Base-by-base conservation (phyloP, 345 rosid genomes). In the Citrus medica region DNA sequence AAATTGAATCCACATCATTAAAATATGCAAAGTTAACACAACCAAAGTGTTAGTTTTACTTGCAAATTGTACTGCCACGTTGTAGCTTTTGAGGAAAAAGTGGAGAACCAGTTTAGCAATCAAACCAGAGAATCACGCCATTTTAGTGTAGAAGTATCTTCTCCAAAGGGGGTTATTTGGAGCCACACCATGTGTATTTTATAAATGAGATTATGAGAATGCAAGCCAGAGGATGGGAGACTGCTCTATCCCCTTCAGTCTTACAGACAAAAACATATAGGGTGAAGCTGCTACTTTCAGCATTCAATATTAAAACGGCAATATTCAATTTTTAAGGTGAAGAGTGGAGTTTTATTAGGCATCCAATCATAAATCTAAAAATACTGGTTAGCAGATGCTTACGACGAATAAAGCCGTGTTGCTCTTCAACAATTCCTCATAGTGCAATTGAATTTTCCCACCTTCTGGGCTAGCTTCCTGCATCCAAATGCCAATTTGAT, bases 381-480 rank as follows among this genome's bases (percentile, higher is more conserved):
- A 1, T 21, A n/a, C 30, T 66, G 28, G 42, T 75, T 21, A 42
- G 66, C 21, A 12, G 10, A 38, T 25, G 66, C 86, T 86, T 89
- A 94, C 99, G 88, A 96, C 99, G 75, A 94, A 96, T 78, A 90
- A 80, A 30, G 92, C 80, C 4, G 99, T 94, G 84, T 92, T 96
- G 88, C 89, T 92, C 88, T 94, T 96, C 83, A 92, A 84, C 82
- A 94, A 73, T 70, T 96, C 98, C 91, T 92, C 98, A 71, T 94
- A 96, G 82, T 96, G 98, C 82, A 85, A 69, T 84, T 92, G 98
- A 78, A 94, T 89, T 86, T 94, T 96, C 75, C 99, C 98, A 76
- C 97, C 98, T 77, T 94, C 97, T 9, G 95, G 90, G 68, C 98
- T 91, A 78, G 99, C 98, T 91, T 94, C 97, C 98, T 96, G 64